A percentile compares a stretch with the other conserved stretches of the same genome.
phyloP scores from a whole-genome alignment of 2,329 filamentous ascomycete genomes.

The Rutstroemia sp. region DNA sequence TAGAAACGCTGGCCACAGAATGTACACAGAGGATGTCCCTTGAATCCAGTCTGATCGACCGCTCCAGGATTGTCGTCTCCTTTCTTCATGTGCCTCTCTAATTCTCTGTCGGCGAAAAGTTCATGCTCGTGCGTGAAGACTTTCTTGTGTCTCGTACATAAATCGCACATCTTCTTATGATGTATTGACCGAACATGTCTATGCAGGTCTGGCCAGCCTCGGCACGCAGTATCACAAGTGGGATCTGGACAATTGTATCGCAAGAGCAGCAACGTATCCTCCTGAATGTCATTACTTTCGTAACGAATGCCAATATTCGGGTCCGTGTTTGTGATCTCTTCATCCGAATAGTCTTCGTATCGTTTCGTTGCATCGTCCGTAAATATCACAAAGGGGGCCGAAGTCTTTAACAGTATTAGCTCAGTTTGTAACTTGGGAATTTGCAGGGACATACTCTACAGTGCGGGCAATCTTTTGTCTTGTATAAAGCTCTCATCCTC shows the following conservation, averaged over 20 bases:
- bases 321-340: slow-evolving; percentile 71
- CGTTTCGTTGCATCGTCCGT: slow-evolving; percentile 76
- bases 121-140: slow-evolving; percentile 98
- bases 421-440: slow-evolving; percentile 25
- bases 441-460: slow-evolving; percentile 60
- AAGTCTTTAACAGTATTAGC: slow-evolving; percentile 42
- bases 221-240: slow-evolving; percentile 76
- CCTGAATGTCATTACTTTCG: slow-evolving; percentile 79
- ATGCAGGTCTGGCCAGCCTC: slow-evolving; percentile 72
- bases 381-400: slow-evolving; percentile 80
- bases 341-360: slow-evolving; percentile 72
- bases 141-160: slow-evolving; percentile 92
- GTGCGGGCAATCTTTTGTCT: slow-evolving; percentile 93
- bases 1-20: slow-evolving; percentile 94
- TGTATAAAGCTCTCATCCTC: slow-evolving; percentile 87
- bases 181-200: slow-evolving; percentile 76
- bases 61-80: slow-evolving; percentile 89
- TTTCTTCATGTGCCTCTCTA: slow-evolving; percentile 80
- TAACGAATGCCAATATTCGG: slow-evolving; percentile 88
- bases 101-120: slow-evolving; percentile 72
- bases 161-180: slow-evolving; percentile 82
- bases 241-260: slow-evolving; percentile 91
- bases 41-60: slow-evolving; percentile 89
- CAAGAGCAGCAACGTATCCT: slow-evolving; percentile 80
- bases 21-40: slow-evolving; percentile 86